phyloP scores from a whole-genome alignment of 2,329 filamentous ascomycete species.

The Hyphodiscus sp. region DNA sequence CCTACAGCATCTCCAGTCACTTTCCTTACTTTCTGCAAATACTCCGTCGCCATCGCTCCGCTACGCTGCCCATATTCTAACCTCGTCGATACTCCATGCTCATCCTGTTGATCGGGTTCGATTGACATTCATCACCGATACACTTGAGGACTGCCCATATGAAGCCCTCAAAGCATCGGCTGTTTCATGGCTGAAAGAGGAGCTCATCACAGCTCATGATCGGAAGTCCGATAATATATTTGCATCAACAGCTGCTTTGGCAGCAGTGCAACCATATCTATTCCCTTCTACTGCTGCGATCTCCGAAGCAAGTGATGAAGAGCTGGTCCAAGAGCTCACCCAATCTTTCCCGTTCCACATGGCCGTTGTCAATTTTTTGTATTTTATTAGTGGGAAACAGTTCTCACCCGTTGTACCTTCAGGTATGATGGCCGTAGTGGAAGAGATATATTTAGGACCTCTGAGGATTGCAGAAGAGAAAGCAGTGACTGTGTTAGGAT shows the following conservation, averaged over 20 bases:
- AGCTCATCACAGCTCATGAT: conserved; percentile 40
- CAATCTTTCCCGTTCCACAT: conserved; percentile 49
- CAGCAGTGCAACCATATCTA: conserved; percentile 53
- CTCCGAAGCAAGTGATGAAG: conserved; percentile 34
- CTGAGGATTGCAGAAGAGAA: conserved; percentile 38
- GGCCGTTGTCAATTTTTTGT: conserved; percentile 54
- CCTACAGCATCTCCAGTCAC: conserved; percentile 52
- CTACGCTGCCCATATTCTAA: conserved; percentile 31
- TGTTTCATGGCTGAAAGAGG: conserved; percentile 57
- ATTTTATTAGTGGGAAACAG: conserved; percentile 45
- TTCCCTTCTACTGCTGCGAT: conserved; percentile 51
- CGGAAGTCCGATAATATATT: conserved; percentile 37
- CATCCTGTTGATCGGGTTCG: conserved; percentile 53
- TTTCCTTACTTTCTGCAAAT: conserved; percentile 33
- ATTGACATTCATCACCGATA: conserved; percentile 55
- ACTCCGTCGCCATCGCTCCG: conserved; percentile 33
- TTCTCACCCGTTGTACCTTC: conserved; percentile 45
- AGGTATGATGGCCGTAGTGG: conserved; percentile 51
- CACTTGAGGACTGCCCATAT: conserved; percentile 60
- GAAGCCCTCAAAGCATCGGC: conserved; percentile 56
- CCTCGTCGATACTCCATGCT: conserved; percentile 39
- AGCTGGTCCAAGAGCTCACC: conserved; percentile 45
- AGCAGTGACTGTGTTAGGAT: conserved; percentile 8
- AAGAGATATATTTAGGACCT: conserved; percentile 52
- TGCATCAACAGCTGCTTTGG: conserved; percentile 46